Percentiles rank a stretch among this genome's conserved stretches.
These are phyloP conservation scores for Citrus sp. DNA, from an alignment of 345 rosid genomes.

Conservation along the genomic window DNA sequence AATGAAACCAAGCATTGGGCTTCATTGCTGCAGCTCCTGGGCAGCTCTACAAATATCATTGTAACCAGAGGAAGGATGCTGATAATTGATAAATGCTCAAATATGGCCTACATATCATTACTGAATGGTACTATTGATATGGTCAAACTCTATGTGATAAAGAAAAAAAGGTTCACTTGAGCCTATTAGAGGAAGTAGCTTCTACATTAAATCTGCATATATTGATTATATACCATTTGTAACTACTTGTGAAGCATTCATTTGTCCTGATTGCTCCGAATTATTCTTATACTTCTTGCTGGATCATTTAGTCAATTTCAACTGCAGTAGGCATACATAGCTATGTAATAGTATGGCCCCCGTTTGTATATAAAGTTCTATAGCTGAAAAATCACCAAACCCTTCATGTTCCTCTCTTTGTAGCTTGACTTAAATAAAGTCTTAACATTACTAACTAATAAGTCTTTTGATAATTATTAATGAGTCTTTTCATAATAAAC, in stretches of 20 bases:
- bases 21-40: neutral
- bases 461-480: neutral
- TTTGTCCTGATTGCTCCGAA: neutral
- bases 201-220: constrained; percentile 14
- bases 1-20: neutral
- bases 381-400: neutral
- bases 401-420: neutral
- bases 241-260: neutral
- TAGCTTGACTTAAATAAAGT: neutral
- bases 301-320: neutral
- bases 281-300: constrained; percentile 5
- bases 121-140: neutral
- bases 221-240: neutral
- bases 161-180: neutral
- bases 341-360: neutral
- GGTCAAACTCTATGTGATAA: neutral
- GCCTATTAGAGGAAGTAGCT: constrained; percentile 21
- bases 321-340: neutral
- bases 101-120: constrained; percentile 6
- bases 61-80: neutral
- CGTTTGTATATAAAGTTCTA: neutral
- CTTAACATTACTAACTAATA: neutral
- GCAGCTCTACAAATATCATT: neutral
- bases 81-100: neutral
- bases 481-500: neutral